Evolutionary conservation across 2,329 filamentous ascomycete genomes (phyloP).

Genomic region (Fusarium kyushuense): DNA sequence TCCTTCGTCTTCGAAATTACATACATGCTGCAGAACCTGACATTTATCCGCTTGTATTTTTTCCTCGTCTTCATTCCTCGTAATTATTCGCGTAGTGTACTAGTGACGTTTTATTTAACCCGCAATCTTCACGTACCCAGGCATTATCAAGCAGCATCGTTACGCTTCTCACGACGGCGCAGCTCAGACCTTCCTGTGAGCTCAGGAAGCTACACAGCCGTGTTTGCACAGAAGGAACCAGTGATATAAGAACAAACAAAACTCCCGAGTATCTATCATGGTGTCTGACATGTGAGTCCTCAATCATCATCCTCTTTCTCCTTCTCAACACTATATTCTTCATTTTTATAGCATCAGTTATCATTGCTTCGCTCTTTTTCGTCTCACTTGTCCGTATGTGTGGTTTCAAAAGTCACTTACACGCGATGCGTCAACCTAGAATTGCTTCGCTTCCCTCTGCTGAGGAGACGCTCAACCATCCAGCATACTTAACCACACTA

Average conservation of each 20-base stretch:
- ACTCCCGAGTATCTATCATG: conserved; percentile 21
- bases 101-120: conserved; percentile 1
- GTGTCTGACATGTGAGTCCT: conserved; percentile 29
- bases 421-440: conserved; percentile 27
- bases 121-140: not conserved
- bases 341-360: not conserved
- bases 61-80: not conserved
- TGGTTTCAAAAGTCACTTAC: conserved; percentile 16
- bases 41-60: not conserved
- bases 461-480: conserved; percentile 71
- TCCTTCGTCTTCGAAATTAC: not conserved
- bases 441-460: conserved; percentile 56
- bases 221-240: conserved; percentile 16
- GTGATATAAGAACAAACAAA: conserved; percentile 30
- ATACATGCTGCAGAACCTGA: not conserved
- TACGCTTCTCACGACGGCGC: conserved; percentile 7
- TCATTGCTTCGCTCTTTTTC: not conserved
- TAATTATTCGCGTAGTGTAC: conserved; percentile 1
- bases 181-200: conserved; percentile 6
- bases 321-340: not conserved
- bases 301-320: conserved; percentile 1
- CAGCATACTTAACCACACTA: conserved; percentile 73
- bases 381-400: conserved; percentile 7
- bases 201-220: conserved; percentile 14
- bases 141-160: not conserved